Base-by-base conservation (phyloP, 371 early-diverging fungal genomes). In the Mucor plumbeus region DNA sequence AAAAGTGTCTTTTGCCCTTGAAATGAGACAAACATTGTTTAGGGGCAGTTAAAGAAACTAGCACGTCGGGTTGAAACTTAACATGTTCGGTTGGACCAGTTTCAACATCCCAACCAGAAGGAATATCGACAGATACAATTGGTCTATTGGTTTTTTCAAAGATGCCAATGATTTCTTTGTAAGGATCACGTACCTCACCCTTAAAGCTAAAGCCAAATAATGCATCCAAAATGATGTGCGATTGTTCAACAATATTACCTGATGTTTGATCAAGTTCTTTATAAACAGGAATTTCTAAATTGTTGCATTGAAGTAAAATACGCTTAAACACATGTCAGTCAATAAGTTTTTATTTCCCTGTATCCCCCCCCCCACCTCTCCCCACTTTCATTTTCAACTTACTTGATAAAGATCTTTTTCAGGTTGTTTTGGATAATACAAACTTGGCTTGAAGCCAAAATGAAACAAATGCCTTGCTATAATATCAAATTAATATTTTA, bases 81-180 rank as follows among this genome's bases (percentile, higher is more conserved):
- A 66, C 74, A 31, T 69, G 58, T 15, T 74, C 61, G 0, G 74
- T 72, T 5, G 71, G 88, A 66, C 96, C 96, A 53, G 84, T 59
- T 57, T 94, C 95, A 1, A 98, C 95, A 70, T 95, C 88, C 97
- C 97, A 98, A 0, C 95, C 96, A 14, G 94, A 94, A 5, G 98
- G 98, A 68, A 98, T 91, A 72, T 98, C 98, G 38, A 97, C 93
- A 17, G 93, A 85, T 0, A 88, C 89, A 58, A 92, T 85, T 0
- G 91, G 92, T 13, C 82, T 77, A 14, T 68, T 72, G 0, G 87
- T 85, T 7, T 64, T 64, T 59, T 81, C 79, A 31, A 90, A 81
- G 1, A 68, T 47, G 53, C 83, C 61, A 36, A 97, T 83, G 1
- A 90, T 85, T 0, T 86, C 70, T 19, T 87, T 88, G 63, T 94